phyloP scores from a whole-genome alignment of 257 asterid species.

The Ophiorrhiza pumila region DNA sequence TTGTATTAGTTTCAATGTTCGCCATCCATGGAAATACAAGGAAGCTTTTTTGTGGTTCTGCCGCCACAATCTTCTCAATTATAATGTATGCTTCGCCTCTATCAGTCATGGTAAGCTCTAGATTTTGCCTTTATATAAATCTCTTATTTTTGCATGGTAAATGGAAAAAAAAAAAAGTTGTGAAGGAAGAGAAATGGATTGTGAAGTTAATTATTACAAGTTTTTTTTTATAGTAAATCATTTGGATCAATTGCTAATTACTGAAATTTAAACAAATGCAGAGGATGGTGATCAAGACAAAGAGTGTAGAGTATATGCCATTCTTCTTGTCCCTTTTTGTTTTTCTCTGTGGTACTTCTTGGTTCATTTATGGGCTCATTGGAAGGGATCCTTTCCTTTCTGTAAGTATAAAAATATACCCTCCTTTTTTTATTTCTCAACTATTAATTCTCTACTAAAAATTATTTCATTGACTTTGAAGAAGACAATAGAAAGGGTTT shows the following conservation, averaged over 20 bases:
- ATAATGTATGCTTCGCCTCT: conserved; percentile 85
- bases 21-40: conserved; percentile 40
- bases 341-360: conserved; percentile 66
- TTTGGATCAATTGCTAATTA: background rate
- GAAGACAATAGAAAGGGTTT: no score
- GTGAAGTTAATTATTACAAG: no score
- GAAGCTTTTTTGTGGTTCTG: conserved; percentile 57
- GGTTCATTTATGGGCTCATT: conserved; percentile 70
- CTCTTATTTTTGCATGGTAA: background rate
- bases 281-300: conserved; percentile 76
- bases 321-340: conserved; percentile 65
- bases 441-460: background rate
- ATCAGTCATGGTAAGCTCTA: conserved; percentile 54
- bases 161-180: no score
- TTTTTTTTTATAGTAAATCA: no score
- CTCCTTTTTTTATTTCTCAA: background rate
- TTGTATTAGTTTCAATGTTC: conserved; percentile 50
- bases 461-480: background rate
- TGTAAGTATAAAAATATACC: conserved; percentile 32
- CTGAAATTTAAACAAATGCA: conserved; percentile 13
- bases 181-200: no score
- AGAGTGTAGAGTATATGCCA: conserved; percentile 89
- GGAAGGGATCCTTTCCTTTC: conserved; percentile 64
- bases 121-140: background rate
- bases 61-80: conserved; percentile 60